phyloP scores from a whole-genome alignment of 208 protist genomes.

The Leishmania guyanensis region DNA sequence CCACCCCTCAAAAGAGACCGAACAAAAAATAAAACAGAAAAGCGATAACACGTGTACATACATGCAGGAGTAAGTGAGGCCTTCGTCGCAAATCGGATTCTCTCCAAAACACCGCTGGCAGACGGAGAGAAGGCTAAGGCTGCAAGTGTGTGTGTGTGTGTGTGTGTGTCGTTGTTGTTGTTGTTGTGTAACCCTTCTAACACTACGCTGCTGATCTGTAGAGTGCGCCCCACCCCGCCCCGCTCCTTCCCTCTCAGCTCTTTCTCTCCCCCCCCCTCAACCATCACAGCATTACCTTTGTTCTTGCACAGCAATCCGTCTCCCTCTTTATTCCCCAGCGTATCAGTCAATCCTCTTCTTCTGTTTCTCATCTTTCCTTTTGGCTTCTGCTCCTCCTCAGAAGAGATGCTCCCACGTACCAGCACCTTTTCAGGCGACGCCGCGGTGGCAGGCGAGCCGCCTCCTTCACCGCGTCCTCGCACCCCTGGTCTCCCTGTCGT shows the following conservation, averaged over 20 bases:
- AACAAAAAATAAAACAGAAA: background rate
- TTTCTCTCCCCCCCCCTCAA: background rate
- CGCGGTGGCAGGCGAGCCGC: background rate
- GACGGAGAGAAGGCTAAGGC: background rate
- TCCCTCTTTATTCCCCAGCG: background rate
- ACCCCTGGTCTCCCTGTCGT: background rate
- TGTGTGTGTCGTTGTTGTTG: background rate
- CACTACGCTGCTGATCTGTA: background rate
- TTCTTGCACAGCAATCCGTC: background rate
- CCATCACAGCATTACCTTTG: background rate
- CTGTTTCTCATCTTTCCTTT: background rate
- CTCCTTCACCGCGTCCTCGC: slow-evolving; percentile 17
- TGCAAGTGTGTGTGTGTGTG: background rate
- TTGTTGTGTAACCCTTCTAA: background rate
- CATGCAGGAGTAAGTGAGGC: background rate
- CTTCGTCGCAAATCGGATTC: background rate
- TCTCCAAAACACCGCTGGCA: background rate
- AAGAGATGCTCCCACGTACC: background rate
- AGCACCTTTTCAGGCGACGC: background rate
- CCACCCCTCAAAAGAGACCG: background rate
- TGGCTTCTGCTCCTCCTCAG: background rate
- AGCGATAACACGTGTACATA: background rate
- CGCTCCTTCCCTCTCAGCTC: background rate
- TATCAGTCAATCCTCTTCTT: background rate
- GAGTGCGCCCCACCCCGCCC: background rate